Evolutionary conservation across 441 rosid genomes (phyloP).

Genomic region (Populus hybrid): DNA sequence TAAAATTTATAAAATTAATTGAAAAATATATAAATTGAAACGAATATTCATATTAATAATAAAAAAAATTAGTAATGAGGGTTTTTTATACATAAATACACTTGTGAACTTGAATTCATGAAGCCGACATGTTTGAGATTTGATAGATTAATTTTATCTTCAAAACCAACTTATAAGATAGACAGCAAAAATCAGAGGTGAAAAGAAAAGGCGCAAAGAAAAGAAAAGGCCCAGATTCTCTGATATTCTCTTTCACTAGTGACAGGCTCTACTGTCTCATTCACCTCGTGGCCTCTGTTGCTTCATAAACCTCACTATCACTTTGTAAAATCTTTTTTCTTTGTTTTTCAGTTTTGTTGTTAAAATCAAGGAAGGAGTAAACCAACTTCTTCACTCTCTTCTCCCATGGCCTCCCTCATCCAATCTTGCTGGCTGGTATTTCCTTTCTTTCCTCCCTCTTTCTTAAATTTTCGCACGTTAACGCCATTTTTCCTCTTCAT

Average conservation of each 20-base stretch:
- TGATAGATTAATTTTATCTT: no score
- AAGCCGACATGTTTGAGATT: no score
- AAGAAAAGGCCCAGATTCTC: conserved; percentile 25
- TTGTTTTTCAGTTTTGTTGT: not conserved
- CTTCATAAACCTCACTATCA: conserved; percentile 10
- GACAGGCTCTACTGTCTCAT: conserved; percentile 37
- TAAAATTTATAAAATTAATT: rapidly evolving
- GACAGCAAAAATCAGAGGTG: no score
- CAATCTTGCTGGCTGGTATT: conserved; percentile 91
- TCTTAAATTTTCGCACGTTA: not conserved
- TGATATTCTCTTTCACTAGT: not conserved
- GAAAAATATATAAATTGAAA: rapidly evolving
- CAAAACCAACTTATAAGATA: no score
- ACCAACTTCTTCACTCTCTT: not conserved
- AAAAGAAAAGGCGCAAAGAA: not conserved
- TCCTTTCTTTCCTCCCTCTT: not conserved
- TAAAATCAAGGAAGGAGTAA: not conserved
- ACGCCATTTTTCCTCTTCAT: not conserved
- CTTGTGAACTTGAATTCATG: no score
- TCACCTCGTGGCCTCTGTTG: conserved; percentile 25
- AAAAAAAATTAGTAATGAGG: no score
- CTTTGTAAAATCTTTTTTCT: not conserved
- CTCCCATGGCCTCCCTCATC: conserved; percentile 53
- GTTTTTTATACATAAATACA: no score
- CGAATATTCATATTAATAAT: no score